Evolutionary conservation across 2,329 filamentous ascomycete species (phyloP).

Genomic region (Nemania sp.): DNA sequence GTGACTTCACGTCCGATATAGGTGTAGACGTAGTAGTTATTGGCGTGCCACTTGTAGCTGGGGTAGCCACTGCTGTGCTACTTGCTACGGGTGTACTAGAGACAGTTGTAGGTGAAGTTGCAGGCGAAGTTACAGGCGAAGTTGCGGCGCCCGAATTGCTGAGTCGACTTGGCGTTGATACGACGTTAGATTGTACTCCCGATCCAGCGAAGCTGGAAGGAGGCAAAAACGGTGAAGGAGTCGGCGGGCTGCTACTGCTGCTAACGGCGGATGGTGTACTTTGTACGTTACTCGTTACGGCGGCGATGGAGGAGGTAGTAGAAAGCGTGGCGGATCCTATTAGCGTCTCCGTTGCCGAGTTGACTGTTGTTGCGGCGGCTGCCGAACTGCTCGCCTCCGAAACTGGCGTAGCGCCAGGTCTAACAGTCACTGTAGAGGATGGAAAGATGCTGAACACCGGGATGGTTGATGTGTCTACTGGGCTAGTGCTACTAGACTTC

Average conservation of each 20-base stretch:
- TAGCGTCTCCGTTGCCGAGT: neutral
- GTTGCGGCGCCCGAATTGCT: conserved; percentile 18
- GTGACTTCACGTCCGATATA: conserved; percentile 38
- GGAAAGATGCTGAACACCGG: conserved; percentile 44
- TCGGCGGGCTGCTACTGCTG: conserved; percentile 6
- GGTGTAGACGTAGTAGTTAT: conserved; percentile 32
- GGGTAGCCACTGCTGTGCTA: conserved; percentile 11
- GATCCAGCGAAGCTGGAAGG: conserved; percentile 16
- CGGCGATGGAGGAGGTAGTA: conserved; percentile 24
- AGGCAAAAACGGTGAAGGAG: conserved; percentile 23
- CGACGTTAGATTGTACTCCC: conserved; percentile 3
- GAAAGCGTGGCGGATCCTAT: conserved; percentile 19
- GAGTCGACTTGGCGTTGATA: conserved; percentile 1
- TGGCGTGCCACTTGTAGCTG: conserved; percentile 18
- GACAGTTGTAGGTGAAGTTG: conserved; percentile 14
- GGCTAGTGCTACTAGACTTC: conserved; percentile 36
- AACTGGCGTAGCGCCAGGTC: conserved; percentile 4
- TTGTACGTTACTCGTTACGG: conserved; percentile 17
- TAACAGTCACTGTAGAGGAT: conserved; percentile 39
- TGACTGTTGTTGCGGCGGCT: conserved; percentile 6
- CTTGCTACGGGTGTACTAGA: conserved; percentile 15
- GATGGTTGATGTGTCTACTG: conserved; percentile 34
- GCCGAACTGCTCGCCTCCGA: conserved; percentile 11
- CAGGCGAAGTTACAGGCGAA: conserved; percentile 12
- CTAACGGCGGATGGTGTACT: neutral